Conservation (phyloP, 2,329 filamentous ascomycete species). For the Alternaria angustiovoidea region DNA sequence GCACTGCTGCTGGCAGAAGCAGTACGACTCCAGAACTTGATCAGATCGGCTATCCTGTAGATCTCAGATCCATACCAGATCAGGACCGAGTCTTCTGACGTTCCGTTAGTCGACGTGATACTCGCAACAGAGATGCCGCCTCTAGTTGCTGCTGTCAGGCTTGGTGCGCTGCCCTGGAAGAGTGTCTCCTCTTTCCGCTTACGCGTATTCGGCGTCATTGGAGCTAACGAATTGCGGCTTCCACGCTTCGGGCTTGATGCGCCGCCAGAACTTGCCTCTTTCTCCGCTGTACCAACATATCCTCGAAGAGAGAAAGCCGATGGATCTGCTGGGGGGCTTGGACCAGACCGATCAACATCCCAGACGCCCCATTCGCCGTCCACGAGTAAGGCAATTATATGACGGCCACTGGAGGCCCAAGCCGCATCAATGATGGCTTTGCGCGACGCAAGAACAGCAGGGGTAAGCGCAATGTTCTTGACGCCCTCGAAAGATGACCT, state of each 20-base stretch:
- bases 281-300: slow-evolving; percentile 43
- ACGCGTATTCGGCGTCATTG: slow-evolving; percentile 62
- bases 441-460: slow-evolving; percentile 48
- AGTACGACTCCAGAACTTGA: slow-evolving; percentile 56
- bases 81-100: slow-evolving; percentile 55
- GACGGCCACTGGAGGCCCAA: slow-evolving; percentile 57
- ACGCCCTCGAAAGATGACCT: slow-evolving; percentile 42
- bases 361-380: slow-evolving; percentile 64
- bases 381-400: slow-evolving; percentile 57
- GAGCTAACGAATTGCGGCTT: slow-evolving; percentile 51
- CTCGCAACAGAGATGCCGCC: slow-evolving; percentile 56
- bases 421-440: slow-evolving; percentile 59
- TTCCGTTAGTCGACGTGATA: slow-evolving; percentile 39
- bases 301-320: slow-evolving; percentile 49
- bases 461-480: slow-evolving; percentile 33
- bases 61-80: slow-evolving; percentile 57
- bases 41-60: slow-evolving; percentile 56
- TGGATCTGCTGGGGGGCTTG: slow-evolving; percentile 39
- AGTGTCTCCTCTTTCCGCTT: slow-evolving; percentile 55
- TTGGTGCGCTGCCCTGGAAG: slow-evolving; percentile 53
- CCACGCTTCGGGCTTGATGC: slow-evolving; percentile 45
- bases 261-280: slow-evolving; percentile 26
- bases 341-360: slow-evolving; percentile 52
- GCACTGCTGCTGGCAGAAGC: slow-evolving; percentile 42
- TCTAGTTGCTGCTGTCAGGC: slow-evolving; percentile 39